phyloP scores from a whole-genome alignment of 345 rosid genomes.

The Laguncularia racemosa region DNA sequence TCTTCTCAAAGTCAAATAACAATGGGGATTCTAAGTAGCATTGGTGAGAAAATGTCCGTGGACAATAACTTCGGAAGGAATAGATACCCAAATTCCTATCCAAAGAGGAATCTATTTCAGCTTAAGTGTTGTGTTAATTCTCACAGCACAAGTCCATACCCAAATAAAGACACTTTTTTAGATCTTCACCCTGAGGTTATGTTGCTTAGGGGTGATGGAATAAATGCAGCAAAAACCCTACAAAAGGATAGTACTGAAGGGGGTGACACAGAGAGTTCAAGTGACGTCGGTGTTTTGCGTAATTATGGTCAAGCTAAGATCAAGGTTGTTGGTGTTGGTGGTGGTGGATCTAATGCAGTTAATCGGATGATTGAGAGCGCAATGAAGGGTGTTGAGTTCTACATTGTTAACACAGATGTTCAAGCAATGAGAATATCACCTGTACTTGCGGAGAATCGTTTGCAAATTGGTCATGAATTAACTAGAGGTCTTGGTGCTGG shows the following conservation, averaged over 20 bases:
- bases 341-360: conserved; percentile 99
- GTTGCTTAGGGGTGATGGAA: conserved; percentile 77
- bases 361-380: conserved; percentile 95
- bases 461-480: conserved; percentile 91
- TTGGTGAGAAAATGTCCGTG: conserved; percentile 43
- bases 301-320: conserved; percentile 73
- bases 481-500: conserved; percentile 99
- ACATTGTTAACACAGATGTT: conserved; percentile 89
- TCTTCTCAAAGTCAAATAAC: neutral
- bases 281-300: conserved; percentile 33
- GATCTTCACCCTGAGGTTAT: conserved; percentile 79
- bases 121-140: conserved; percentile 40
- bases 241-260: conserved; percentile 45
- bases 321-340: conserved; percentile 94
- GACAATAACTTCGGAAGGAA: conserved; percentile 50
- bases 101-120: conserved; percentile 24
- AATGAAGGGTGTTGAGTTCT: conserved; percentile 91
- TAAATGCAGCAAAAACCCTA: conserved; percentile 15
- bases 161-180: conserved; percentile 66
- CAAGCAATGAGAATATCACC: conserved; percentile 95
- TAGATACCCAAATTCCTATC: neutral
- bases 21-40: conserved; percentile 42
- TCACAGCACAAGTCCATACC: conserved; percentile 42
- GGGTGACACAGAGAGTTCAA: conserved; percentile 39
- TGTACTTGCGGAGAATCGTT: conserved; percentile 60